phyloP scores from a whole-genome alignment of 2,329 filamentous ascomycete genomes.

The Alternaria conjuncta region DNA sequence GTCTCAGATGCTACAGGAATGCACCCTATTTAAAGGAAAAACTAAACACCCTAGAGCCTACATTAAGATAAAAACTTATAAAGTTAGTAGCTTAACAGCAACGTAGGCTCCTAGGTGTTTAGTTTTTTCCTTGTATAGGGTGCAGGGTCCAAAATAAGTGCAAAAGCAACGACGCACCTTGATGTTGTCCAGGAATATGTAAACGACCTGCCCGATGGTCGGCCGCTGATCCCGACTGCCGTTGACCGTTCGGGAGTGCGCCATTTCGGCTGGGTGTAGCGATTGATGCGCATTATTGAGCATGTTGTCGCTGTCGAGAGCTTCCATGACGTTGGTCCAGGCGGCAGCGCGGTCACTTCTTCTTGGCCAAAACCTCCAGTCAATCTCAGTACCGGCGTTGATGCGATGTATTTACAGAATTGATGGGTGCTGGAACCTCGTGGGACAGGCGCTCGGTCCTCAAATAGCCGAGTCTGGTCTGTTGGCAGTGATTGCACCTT shows the following conservation, averaged over 20 bases:
- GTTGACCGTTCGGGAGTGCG: neutral
- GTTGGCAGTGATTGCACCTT: conserved; percentile 1
- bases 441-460: conserved; percentile 1
- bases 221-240: neutral
- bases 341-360: neutral
- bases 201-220: conserved; percentile 12
- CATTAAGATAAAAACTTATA: no score
- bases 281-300: neutral
- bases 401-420: neutral
- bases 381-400: neutral
- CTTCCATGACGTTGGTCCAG: neutral
- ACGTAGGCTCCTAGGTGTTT: no score
- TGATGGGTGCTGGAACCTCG: neutral
- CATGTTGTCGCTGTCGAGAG: neutral
- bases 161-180: conserved; percentile 18
- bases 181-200: conserved; percentile 26
- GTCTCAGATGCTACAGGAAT: neutral
- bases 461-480: neutral
- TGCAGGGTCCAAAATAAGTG: neutral
- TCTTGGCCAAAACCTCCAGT: neutral
- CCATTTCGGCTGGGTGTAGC: neutral
- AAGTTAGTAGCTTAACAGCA: no score
- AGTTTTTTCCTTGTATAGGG: no score
- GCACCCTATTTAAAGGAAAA: no score
- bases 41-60: no score